phyloP scores from a whole-genome alignment of 225 moss, liverwort and hornwort species.

The Bryum argenteum region DNA sequence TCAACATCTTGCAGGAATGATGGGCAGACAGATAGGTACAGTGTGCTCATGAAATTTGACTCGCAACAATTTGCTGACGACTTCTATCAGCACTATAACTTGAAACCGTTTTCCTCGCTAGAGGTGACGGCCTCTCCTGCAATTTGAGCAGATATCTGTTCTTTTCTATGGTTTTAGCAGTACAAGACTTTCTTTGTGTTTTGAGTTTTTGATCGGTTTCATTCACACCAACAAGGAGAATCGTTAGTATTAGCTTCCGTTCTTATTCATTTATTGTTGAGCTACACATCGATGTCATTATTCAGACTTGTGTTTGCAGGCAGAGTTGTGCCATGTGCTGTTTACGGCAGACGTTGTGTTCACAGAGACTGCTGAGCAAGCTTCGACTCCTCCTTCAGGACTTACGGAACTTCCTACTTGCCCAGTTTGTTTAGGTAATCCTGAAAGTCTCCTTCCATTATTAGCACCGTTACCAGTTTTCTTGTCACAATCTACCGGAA shows the following conservation, averaged over 20 bases:
- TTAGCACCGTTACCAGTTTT: constrained; percentile 9
- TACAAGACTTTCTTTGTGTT: not conserved
- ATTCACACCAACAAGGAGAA: not conserved
- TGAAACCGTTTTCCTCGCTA: constrained; percentile 86
- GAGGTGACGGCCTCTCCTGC: constrained; percentile 57
- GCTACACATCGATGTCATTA: not conserved
- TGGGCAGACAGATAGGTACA: constrained; percentile 83
- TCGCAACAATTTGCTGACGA: constrained; percentile 84
- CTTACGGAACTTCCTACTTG: constrained; percentile 94
- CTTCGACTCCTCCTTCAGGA: constrained; percentile 81
- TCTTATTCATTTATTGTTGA: not conserved
- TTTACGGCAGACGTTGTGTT: constrained; percentile 88
- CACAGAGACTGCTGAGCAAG: constrained; percentile 89
- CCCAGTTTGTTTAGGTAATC: constrained; percentile 89
- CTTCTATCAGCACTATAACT: constrained; percentile 87
- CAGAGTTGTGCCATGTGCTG: constrained; percentile 91
- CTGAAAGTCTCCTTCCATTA: constrained; percentile 9
- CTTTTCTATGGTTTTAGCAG: not conserved
- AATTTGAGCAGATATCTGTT: not conserved
- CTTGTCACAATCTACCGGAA: not conserved
- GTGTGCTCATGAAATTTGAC: constrained; percentile 92
- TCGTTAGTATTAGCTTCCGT: not conserved
- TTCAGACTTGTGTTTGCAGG: constrained; percentile 50
- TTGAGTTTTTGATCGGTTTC: not conserved
- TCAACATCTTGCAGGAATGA: constrained; percentile 68